A percentile compares a stretch with the other conserved stretches of the same genome.
Evolutionary conservation across 768 basidiomycete species (phyloP).

Genomic region (Lactarius vividus): DNA sequence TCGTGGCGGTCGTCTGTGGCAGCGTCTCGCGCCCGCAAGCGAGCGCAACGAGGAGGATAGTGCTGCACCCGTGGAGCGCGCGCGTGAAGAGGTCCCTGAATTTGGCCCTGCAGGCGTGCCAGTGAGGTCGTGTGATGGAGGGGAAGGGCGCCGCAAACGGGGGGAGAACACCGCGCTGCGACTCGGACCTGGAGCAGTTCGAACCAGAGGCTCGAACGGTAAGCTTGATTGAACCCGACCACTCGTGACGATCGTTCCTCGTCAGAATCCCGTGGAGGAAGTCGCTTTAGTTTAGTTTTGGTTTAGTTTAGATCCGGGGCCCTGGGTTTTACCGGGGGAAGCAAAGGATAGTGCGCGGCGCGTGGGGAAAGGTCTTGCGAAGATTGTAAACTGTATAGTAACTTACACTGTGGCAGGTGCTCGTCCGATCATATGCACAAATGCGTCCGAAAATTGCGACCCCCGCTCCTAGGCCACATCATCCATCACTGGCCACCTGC

Average conservation of each 20-base stretch:
- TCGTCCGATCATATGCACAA: neutral
- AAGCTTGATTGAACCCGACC: neutral
- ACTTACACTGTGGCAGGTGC: neutral
- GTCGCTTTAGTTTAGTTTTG: neutral
- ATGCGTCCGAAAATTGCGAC: neutral
- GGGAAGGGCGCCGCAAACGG: neutral
- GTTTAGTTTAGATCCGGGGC: neutral
- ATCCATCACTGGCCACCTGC: neutral
- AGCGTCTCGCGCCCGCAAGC: neutral
- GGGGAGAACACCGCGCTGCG: neutral
- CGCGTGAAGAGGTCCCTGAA: neutral
- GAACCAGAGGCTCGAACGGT: neutral
- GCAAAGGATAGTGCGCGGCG: neutral
- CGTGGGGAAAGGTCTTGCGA: neutral
- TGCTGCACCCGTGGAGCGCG: neutral
- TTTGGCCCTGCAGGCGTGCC: neutral
- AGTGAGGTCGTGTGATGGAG: neutral
- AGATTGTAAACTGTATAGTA: neutral
- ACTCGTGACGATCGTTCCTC: neutral
- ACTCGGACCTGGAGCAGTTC: neutral
- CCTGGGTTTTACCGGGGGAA: neutral
- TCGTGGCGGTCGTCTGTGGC: neutral
- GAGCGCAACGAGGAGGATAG: neutral
- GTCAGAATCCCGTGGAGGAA: slow-evolving; percentile 1
- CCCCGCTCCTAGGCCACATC: neutral